Base-by-base conservation (phyloP, 441 rosid species). In the Viola pubescens region DNA sequence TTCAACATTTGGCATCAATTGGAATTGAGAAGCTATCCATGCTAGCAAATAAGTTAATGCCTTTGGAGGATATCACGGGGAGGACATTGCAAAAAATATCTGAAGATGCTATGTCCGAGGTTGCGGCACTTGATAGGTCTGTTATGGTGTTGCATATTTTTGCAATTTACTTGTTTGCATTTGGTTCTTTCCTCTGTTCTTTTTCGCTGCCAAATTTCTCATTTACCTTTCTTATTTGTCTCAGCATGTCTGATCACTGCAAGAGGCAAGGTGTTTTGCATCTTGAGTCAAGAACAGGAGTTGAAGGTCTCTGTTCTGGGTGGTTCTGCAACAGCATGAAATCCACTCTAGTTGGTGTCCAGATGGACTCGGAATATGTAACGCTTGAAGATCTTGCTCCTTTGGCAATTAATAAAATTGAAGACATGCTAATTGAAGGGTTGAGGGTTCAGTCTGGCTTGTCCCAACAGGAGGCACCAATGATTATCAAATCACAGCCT, bases 361-460 rank as follows among this genome's bases (percentile, higher is more conserved):
- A 64, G 57, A 64, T 67, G 48, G 63, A 43, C 52, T 44, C 61
- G 37, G 77, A 79, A 34, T 73, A 46, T 67, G 68, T 70, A 19
- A 61, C 78, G 46, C 61, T 80, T 16, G 78, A 73, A 67, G 70
- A 67, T 65, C 68, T 86, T 68, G 49, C 67, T 55, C 65, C 70
- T 52, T 66, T 73, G 48, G 83, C 80, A 44, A 65, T 83, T 62
- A 74, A 74, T 68, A 79, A 56, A 49, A 79, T 89, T 59, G 85
- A 84, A 68, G 69, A 62, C 68, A 80, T 84, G 54, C 60, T 64
- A 39, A 56, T 86, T 56, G 88, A 86, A 61, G 94, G 91, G 47
- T 77, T 84, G 73, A 83, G 73, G 73, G 79, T 85, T 79, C 89
- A 86, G 58, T 84, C 75, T 54, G 80, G 81, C 74, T 76, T 85